These are phyloP conservation scores for Sisymbrium irio DNA, from an alignment of 345 rosid genomes.

Conservation along the genomic window DNA sequence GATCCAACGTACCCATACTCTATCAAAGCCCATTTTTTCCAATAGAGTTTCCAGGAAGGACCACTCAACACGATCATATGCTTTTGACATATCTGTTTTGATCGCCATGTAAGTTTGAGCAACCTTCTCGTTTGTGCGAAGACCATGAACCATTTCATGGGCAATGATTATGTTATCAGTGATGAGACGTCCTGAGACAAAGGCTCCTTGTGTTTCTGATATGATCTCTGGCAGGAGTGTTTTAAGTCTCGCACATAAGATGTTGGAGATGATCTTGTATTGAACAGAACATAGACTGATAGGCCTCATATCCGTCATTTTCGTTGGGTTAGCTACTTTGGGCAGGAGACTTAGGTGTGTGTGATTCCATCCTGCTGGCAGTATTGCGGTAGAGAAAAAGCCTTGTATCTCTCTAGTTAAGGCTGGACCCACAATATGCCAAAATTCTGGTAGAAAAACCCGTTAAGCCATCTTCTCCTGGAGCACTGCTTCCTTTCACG, in stretches of 20 bases:
- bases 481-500: no score
- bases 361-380: background rate
- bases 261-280: background rate
- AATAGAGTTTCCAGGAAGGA: no score
- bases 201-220: background rate
- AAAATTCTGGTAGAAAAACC: background rate
- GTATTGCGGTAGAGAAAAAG: background rate
- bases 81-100: no score
- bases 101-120: no score
- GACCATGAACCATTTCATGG: background rate
- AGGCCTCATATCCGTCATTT: background rate
- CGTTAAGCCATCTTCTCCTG: no score
- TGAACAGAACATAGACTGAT: no score
- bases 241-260: background rate
- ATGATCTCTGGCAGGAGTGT: background rate
- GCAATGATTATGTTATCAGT: background rate
- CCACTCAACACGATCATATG: no score
- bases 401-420: background rate
- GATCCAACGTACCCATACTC: no score
- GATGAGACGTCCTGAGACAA: fast-evolving
- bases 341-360: background rate
- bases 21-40: no score
- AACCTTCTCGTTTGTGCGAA: no score
- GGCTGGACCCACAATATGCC: background rate
- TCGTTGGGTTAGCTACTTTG: fast-evolving